Base-by-base conservation (phyloP, 352 stramenopile species). In the Globisporangium polare region DNA sequence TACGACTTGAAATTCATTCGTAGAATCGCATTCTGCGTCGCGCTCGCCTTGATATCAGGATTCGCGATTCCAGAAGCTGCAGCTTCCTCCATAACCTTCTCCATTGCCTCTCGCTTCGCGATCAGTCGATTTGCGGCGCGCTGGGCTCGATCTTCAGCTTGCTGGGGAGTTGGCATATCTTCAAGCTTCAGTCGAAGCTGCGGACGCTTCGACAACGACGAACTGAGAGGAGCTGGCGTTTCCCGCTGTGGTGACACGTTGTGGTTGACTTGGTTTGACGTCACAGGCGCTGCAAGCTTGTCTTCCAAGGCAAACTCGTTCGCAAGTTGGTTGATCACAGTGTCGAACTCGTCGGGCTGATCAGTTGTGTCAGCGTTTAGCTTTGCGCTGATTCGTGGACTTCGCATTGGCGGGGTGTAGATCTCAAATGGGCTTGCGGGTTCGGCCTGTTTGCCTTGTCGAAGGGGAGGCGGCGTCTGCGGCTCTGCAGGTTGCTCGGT, bases 81-180 rank as follows among this genome's bases (percentile, higher is more conserved):
- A 37, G 69, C 73, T 43, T 65, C 69, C 22, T 65, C 65, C 63
- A 87, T 78, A 10, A 69, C 79, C 12, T 75, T 80, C 31, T 90
- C 77, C 58, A 93, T 78, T 12, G 82, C 83, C 52, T 94, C 84
- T 47, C 86, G 78, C 24, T 84, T 83, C 0, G 84, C 81, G 55
- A 94, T 88, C 26, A 92, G 72, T 10, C 82, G 77, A 39, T 71
- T 92, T 9, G 86, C 84, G 22, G 82, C 82, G 49, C 83, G 79
- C 29, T 94, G 85, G 0, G 86, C 86, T 41, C 84, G 69, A 18
- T 92, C 79, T 66, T 95, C 86, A 2, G 86, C 86, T 73, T 95
- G 82, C 47, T 95, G 86, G 5, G 84, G 77, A 9, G 86, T 95
- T 26, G 86, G 86, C 86, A 95, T 95, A 35, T 93, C 84, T 67